Base-by-base conservation (phyloP, 768 basidiomycete genomes). In the Hericium coralloides region DNA sequence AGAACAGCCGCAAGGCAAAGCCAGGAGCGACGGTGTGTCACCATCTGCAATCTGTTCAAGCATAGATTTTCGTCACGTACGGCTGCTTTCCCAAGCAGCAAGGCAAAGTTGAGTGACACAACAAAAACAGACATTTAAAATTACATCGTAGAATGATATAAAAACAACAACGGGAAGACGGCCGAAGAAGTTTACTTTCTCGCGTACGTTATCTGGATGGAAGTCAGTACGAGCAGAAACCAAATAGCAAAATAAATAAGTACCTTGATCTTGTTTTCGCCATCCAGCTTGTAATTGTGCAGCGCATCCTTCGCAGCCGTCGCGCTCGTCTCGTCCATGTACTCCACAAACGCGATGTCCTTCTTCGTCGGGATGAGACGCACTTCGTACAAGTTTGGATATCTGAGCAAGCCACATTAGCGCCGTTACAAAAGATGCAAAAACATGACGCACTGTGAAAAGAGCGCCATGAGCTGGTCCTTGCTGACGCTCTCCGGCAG, bases 291-390 rank as follows among this genome's bases (percentile, higher is more conserved):
- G 82, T 92, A 93, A 70, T 98, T 98, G 81, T 99, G 95, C 66
- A 98, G 73, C 15, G 92, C 95, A 58, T 98, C 95, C 69, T 95
- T 95, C 43, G 97, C 97, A 52, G 87, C 83, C 20, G 85, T 87
- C 15, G 95, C 89, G 60, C 89, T 90, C 41, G 78, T 82, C 70
- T 98, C 97, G 84, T 98, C 97, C 69, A 86, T 66, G 64, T 88
- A 99, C 69, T 99, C 97, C 73, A 99, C 94, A 79, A 99, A 99
- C 0, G 95, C 97, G 61, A 98, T 98, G 69, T 95, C 95, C 68
- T 87, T 87, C 72, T 97, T 95, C 49, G 93, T 94, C 43, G 95
- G 93, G 68, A 99, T 95, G 66, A 95, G 92, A 78, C 97, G 95
- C 10, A 99, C 94, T 79, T 98, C 94, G 84, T 95, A 71, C 56